Evolutionary conservation across 768 basidiomycete genomes (phyloP).

Genomic region (Boletales sp.): DNA sequence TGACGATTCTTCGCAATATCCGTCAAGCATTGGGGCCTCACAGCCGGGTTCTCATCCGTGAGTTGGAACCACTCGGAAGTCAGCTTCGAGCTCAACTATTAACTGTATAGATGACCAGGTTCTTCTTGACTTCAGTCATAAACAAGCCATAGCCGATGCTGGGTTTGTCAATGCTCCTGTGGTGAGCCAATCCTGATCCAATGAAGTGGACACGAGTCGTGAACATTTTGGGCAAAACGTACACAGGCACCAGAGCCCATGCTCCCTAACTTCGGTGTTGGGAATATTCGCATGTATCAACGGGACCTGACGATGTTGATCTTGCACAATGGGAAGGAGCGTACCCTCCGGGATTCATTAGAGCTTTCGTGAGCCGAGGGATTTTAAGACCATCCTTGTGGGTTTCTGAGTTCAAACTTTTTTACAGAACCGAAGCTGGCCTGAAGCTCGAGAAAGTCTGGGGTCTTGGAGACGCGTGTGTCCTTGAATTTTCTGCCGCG

Average conservation of each 20-base stretch:
- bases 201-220: neutral
- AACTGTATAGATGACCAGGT: slow-evolving; percentile 20
- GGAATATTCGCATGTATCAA: slow-evolving; percentile 27
- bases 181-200: slow-evolving; percentile 8
- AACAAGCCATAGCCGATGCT: slow-evolving; percentile 11
- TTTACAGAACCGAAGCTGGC: slow-evolving; percentile 19
- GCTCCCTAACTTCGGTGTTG: slow-evolving; percentile 32
- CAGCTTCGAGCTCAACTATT: neutral
- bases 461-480: slow-evolving; percentile 25
- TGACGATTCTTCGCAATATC: slow-evolving; percentile 21
- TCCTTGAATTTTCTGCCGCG: slow-evolving; percentile 17
- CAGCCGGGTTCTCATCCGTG: slow-evolving; percentile 29
- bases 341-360: slow-evolving; percentile 27
- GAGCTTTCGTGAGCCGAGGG: slow-evolving; percentile 23
- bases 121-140: slow-evolving; percentile 12
- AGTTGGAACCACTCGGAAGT: neutral
- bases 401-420: neutral
- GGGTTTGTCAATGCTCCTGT: slow-evolving; percentile 5
- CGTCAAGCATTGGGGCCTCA: slow-evolving; percentile 20
- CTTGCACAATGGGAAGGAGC: slow-evolving; percentile 31
- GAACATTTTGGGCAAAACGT: neutral
- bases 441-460: slow-evolving; percentile 30
- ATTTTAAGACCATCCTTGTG: neutral
- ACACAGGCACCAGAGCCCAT: slow-evolving; percentile 33
- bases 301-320: slow-evolving; percentile 31